A percentile compares a stretch with the other conserved stretches of the same genome.
These are phyloP conservation scores for Xylariaceae sp. DNA, from an alignment of 2,329 filamentous ascomycete species.

Conservation along the genomic window DNA sequence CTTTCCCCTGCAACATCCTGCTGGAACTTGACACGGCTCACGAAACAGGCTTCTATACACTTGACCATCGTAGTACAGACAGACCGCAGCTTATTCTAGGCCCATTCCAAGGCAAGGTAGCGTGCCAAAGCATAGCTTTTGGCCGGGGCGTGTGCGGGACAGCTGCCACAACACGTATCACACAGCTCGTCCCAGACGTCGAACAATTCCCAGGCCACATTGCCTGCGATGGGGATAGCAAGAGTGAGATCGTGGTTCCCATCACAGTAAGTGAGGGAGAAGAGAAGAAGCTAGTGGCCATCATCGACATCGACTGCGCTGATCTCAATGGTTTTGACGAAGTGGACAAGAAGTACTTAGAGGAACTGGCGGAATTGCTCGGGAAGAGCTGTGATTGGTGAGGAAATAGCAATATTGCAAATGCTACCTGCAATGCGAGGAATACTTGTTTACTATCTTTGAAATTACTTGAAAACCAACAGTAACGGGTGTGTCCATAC, in stretches of 20 bases:
- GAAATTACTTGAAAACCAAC: too few species aligned
- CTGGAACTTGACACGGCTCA: not conserved
- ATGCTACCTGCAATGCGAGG: too few species aligned
- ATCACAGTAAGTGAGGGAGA: slow-evolving; percentile 41
- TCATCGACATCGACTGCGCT: slow-evolving; percentile 78
- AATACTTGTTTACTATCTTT: too few species aligned
- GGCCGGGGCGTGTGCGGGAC: slow-evolving; percentile 72
- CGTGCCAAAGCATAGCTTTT: slow-evolving; percentile 73
- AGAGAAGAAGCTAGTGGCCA: slow-evolving; percentile 55
- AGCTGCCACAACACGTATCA: slow-evolving; percentile 56
- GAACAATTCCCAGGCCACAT: slow-evolving; percentile 75
- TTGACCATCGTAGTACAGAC: slow-evolving; percentile 43
- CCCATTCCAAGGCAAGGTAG: slow-evolving; percentile 75
- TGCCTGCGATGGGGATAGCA: slow-evolving; percentile 71
- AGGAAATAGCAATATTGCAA: too few species aligned
- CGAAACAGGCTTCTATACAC: slow-evolving; percentile 69
- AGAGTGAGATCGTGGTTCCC: slow-evolving; percentile 79
- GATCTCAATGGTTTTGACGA: slow-evolving; percentile 63
- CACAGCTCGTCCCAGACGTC: slow-evolving; percentile 67
- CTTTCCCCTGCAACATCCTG: not conserved
- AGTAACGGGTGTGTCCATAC: too few species aligned
- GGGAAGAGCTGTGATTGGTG: slow-evolving; percentile 63
- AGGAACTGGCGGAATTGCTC: slow-evolving; percentile 60
- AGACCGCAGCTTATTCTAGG: slow-evolving; percentile 63
- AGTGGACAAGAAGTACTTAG: slow-evolving; percentile 61